A percentile compares a stretch with the other conserved stretches of the same genome.
Evolutionary conservation across 192 early-diverging fungal species (phyloP).

Genomic region (Mycoemilia scoparia): DNA sequence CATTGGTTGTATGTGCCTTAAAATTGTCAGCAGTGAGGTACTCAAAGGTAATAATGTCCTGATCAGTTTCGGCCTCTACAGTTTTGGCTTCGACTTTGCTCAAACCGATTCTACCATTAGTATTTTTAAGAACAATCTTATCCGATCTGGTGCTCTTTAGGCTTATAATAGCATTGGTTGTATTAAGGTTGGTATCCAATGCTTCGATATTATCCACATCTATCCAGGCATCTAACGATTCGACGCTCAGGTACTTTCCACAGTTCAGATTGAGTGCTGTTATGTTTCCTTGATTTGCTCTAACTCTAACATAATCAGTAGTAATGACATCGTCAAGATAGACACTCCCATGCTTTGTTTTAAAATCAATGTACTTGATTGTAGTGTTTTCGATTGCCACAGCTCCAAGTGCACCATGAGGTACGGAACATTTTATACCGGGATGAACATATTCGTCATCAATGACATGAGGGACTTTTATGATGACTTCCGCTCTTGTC

Average conservation of each 20-base stretch:
- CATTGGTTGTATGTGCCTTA: too few species aligned
- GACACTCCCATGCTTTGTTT: conserved; percentile 17
- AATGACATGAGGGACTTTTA: conserved; percentile 1
- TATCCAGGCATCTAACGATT: conserved; percentile 22
- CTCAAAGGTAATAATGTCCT: too few species aligned
- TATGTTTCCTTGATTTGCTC: conserved; percentile 25
- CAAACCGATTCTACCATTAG: conserved; percentile 19
- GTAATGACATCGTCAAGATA: conserved; percentile 23
- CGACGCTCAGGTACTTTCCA: conserved; percentile 6
- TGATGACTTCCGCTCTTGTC: conserved; percentile 17
- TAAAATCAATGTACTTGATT: conserved; percentile 10
- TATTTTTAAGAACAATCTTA: conserved; percentile 11
- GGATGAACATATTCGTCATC: conserved; percentile 7
- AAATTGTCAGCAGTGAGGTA: too few species aligned
- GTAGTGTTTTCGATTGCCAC: conserved; percentile 20
- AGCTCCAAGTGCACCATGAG: conserved; percentile 18
- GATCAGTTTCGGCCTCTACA: too few species aligned
- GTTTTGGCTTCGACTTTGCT: conserved; percentile 24
- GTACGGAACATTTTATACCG: conserved; percentile 17
- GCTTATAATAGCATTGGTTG: conserved; percentile 24
- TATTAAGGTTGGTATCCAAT: conserved; percentile 4
- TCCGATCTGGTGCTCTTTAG: conserved; percentile 20
- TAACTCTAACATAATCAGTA: conserved; percentile 8
- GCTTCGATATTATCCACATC: conserved; percentile 24
- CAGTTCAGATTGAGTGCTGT: conserved; percentile 17